These are phyloP conservation scores for Camelina laxa DNA, from an alignment of 345 rosid species.

Conservation along the genomic window DNA sequence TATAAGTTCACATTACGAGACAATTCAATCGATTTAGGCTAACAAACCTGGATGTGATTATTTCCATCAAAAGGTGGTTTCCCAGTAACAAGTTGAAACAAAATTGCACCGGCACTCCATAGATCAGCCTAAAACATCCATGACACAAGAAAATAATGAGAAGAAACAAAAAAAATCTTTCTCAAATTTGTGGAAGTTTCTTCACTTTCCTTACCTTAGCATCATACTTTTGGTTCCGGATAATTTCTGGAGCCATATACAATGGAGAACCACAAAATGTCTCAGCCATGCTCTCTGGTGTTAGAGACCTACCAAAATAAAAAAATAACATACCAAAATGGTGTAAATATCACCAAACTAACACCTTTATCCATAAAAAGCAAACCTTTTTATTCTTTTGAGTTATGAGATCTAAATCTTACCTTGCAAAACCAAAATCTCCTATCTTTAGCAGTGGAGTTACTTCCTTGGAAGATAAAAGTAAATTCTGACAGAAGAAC, in stretches of 20 bases:
- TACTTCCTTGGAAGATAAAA: slow-evolving; percentile 58
- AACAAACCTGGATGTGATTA: slow-evolving; percentile 67
- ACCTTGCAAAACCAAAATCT: slow-evolving; percentile 95
- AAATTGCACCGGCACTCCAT: slow-evolving; percentile 91
- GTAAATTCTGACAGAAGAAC: slow-evolving; percentile 62
- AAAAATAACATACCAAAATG: slow-evolving; percentile 14
- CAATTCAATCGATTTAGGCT: neutral
- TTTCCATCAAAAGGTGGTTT: slow-evolving; percentile 80
- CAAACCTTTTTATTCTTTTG: neutral
- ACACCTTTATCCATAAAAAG: slow-evolving; percentile 11
- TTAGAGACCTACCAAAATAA: slow-evolving; percentile 59
- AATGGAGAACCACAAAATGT: slow-evolving; percentile 87
- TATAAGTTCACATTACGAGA: slow-evolving; percentile 2
- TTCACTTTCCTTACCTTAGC: slow-evolving; percentile 83
- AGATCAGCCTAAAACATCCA: slow-evolving; percentile 66
- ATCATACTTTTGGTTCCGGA: slow-evolving; percentile 75
- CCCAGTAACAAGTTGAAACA: slow-evolving; percentile 83
- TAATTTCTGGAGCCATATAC: slow-evolving; percentile 93
- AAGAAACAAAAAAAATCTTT: neutral
- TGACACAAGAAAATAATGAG: neutral
- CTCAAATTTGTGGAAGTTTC: neutral
- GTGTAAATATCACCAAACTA: slow-evolving; percentile 8
- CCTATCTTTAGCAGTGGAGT: slow-evolving; percentile 75
- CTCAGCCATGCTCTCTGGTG: slow-evolving; percentile 66
- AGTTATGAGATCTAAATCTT: slow-evolving; percentile 10